phyloP scores from a whole-genome alignment of 176 grass and related monocot genomes.

The Rhynchospora pubera region DNA sequence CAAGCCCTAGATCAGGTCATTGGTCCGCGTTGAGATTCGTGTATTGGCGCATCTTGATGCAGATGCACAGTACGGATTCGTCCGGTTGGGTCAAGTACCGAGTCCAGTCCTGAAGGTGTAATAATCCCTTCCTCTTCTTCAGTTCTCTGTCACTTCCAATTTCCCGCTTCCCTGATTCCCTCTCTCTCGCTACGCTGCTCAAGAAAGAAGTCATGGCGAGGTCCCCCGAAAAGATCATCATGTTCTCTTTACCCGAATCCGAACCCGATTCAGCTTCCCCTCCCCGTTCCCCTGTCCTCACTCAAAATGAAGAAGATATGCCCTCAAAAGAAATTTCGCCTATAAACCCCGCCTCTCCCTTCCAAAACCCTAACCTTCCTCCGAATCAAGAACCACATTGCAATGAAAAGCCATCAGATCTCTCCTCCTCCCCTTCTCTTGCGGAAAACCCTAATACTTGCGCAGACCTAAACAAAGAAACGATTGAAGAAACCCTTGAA shows the following conservation, averaged over 20 bases:
- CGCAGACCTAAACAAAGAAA: not conserved
- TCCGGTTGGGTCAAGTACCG: too few species aligned
- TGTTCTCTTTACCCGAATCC: conserved; percentile 7
- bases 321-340: not conserved
- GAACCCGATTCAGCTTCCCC: not conserved
- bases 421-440: not conserved
- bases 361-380: not conserved
- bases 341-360: not conserved
- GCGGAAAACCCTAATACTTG: not conserved
- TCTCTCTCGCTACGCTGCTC: not conserved
- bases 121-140: too few species aligned
- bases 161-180: not conserved
- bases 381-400: not conserved
- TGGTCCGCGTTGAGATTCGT: too few species aligned
- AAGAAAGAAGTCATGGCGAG: not conserved
- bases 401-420: not conserved
- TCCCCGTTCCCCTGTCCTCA: not conserved
- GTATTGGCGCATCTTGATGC: too few species aligned
- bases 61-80: too few species aligned
- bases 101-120: too few species aligned
- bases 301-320: not conserved
- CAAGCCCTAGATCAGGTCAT: too few species aligned
- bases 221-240: not conserved
- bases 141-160: not conserved
- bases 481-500: not conserved